Evolutionary conservation across 495 filamentous ascomycete genomes (phyloP).

Genomic region (Rusavskia elegans): DNA sequence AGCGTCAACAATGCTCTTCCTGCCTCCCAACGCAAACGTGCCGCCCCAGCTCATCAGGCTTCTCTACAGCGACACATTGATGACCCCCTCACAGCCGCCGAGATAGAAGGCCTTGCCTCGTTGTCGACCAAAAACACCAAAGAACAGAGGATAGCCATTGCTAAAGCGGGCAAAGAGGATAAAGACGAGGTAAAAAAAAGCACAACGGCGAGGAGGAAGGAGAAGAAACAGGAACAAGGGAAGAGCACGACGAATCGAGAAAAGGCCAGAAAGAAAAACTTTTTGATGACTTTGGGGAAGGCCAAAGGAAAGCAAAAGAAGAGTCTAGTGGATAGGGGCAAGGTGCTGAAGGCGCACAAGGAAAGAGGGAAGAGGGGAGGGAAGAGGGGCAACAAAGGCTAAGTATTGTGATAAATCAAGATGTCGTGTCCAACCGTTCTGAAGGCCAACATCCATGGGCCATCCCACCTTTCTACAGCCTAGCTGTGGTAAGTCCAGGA

Average conservation of each 20-base stretch:
- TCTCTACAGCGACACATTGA: constrained; percentile 49
- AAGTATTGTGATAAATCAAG: neutral
- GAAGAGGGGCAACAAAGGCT: constrained; percentile 50
- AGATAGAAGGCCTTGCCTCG: constrained; percentile 59
- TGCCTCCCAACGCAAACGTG: constrained; percentile 23
- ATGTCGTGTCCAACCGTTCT: no score
- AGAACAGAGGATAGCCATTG: constrained; percentile 67
- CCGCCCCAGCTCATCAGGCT: constrained; percentile 15
- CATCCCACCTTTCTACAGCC: no score
- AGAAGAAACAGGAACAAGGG: constrained; percentile 69
- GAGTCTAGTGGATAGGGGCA: constrained; percentile 68
- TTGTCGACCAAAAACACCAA: constrained; percentile 60
- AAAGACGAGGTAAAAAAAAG: constrained; percentile 58
- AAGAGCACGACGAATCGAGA: constrained; percentile 97
- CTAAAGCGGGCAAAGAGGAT: constrained; percentile 56
- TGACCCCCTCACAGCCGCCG: constrained; percentile 68
- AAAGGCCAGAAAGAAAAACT: constrained; percentile 92
- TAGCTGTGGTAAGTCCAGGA: no score
- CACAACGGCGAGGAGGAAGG: constrained; percentile 61
- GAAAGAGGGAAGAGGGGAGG: constrained; percentile 75
- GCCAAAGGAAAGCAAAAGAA: constrained; percentile 85
- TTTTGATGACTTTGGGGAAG: constrained; percentile 93
- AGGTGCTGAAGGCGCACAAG: constrained; percentile 63
- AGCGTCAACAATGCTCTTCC: constrained; percentile 46
- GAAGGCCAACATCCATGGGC: no score